phyloP scores from a whole-genome alignment of 2,329 filamentous ascomycete genomes.

The Trichoderma afroharzianum region DNA sequence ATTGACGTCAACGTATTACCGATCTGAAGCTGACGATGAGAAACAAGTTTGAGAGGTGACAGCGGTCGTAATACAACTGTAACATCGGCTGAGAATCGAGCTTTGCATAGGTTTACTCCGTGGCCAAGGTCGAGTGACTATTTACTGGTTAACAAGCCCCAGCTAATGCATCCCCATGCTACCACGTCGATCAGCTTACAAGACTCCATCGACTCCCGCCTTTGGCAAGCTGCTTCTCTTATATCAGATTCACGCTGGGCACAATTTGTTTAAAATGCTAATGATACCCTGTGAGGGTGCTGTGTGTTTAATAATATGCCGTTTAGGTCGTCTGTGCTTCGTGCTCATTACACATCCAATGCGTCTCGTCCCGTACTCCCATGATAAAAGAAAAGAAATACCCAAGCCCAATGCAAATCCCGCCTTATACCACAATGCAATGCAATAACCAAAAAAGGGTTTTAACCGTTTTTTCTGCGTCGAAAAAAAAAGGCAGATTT shows the following conservation, averaged over 20 bases:
- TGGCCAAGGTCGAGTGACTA: background rate
- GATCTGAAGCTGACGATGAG: background rate
- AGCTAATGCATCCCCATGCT: background rate
- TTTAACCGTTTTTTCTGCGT: background rate
- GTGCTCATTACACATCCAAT: background rate
- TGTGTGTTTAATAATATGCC: slow-evolving; percentile 7
- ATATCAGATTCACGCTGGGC: background rate
- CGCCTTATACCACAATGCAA: slow-evolving; percentile 5
- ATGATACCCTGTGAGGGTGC: slow-evolving; percentile 2
- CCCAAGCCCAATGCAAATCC: slow-evolving; percentile 5
- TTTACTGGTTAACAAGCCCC: background rate
- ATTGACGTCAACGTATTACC: background rate
- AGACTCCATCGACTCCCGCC: background rate
- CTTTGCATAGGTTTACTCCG: background rate
- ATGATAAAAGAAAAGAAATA: background rate
- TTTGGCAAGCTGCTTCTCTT: background rate
- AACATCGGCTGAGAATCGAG: background rate
- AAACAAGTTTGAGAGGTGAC: background rate
- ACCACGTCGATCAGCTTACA: slow-evolving; percentile 12
- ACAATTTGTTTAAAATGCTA: background rate
- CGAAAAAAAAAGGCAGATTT: background rate
- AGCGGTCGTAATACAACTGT: background rate
- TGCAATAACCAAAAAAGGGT: background rate
- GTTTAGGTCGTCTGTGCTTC: background rate
- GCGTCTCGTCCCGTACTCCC: background rate